These are phyloP conservation scores for Chernovozyma aurita DNA, from an alignment of 1,139 yeast species.

Conservation along the genomic window DNA sequence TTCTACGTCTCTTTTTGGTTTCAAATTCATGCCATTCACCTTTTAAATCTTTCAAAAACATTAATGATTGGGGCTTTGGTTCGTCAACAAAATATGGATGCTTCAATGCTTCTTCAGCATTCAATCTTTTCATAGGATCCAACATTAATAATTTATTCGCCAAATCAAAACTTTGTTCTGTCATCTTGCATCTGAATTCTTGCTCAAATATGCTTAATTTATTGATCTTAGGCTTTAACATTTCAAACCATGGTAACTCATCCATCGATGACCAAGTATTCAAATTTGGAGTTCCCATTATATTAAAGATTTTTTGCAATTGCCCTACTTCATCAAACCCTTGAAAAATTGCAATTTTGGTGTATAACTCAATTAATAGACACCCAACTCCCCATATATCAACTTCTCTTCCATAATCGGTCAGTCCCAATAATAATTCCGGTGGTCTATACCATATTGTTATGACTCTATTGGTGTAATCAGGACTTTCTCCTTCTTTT, in stretches of 20 bases:
- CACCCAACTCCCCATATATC: constrained; percentile 99
- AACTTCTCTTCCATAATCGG: constrained; percentile 84
- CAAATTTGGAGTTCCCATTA: constrained; percentile 82
- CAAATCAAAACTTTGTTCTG: constrained; percentile 56
- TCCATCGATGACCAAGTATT: constrained; percentile 77
- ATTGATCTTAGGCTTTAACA: constrained; percentile 61
- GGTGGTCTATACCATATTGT: constrained; percentile 98
- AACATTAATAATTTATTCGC: constrained; percentile 59
- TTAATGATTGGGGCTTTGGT: constrained; percentile 59
- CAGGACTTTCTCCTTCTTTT: constrained; percentile 50
- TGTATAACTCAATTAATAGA: constrained; percentile 74
- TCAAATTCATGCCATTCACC: constrained; percentile 98
- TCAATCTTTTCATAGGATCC: constrained; percentile 63
- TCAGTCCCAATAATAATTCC: constrained; percentile 82
- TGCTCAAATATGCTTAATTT: constrained; percentile 45
- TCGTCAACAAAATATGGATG: constrained; percentile 69
- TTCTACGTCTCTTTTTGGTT: constrained; percentile 77
- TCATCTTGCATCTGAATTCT: constrained; percentile 43
- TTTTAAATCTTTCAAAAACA: constrained; percentile 49
- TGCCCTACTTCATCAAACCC: constrained; percentile 89
- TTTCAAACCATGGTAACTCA: constrained; percentile 86
- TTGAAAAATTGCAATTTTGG: constrained; percentile 72
- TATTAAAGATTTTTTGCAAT: constrained; percentile 65
- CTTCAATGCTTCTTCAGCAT: constrained; percentile 56
- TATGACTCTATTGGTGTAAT: constrained; percentile 90